Base-by-base conservation (phyloP, 805 yeast genomes). In the Saturnispora saitoi region DNA sequence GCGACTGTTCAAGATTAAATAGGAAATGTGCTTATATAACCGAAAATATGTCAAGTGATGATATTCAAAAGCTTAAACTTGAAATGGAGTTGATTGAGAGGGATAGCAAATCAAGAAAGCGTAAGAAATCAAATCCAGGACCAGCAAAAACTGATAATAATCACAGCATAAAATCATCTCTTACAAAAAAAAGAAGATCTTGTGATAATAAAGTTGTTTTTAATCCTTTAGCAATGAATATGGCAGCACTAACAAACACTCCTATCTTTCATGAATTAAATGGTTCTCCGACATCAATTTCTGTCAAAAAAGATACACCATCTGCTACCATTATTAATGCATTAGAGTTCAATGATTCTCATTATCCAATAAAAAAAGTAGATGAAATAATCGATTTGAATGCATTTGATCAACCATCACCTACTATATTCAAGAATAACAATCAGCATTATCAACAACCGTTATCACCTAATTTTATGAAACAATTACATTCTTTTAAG, bases 21-120 rank as follows among this genome's bases (percentile, higher is more conserved):
- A 70, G 76, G 53, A 64, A 69, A 42, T 77, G 83, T 56, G 67
- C 67, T 17, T 77, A 78, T 71, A 60, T 70, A 2, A 75, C 75
- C 28, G 60, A 63, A 15, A 62, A 63, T 1, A 76, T 77, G 81
- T 53, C 70, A 3, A 58, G 60, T 8, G 70, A 64, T 7, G 70
- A 72, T 43, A 62, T 71, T 2, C 61, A 57, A 38, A 42, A 47
- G 11, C 58, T 76, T 44, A 70, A 67, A 45, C 51, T 55, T 15
- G 59, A 65, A 49, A 74, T 75, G 50, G 67, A 63, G 45, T 48
- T 58, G 9, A 61, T 69, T 12, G 81, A 76, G 52, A 65, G 65
- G 14, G 56, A 55, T 4, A 65, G 64, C 46, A 77, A 77, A 55
- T 57, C 70, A 17, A 58, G 80, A 45, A 71, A 65, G 45, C 59